Percentiles rank a stretch among this genome's conserved stretches.
phyloP scores from a whole-genome alignment of 768 basidiomycete species.

The Amanita brunnescens region DNA sequence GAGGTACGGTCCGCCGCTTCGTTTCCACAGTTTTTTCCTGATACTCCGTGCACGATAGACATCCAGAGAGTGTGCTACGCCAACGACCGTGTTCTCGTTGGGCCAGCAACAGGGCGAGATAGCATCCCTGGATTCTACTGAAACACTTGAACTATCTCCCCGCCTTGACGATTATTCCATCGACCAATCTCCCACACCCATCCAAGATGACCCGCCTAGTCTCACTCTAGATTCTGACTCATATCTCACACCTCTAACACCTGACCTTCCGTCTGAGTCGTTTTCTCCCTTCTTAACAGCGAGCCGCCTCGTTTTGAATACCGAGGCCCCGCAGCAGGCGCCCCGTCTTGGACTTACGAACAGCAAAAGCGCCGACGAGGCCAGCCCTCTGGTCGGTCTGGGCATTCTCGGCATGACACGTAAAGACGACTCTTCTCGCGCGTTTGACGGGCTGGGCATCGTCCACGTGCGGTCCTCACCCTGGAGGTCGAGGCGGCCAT shows the following conservation, averaged over 20 bases:
- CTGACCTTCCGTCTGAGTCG: background rate
- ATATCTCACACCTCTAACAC: background rate
- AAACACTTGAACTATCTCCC: background rate
- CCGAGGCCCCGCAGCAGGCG: background rate
- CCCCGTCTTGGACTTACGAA: too few relatives aligned
- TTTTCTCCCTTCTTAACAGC: background rate
- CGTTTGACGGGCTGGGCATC: slow-evolving; percentile 3
- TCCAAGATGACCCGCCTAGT: background rate
- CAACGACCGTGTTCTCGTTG: background rate
- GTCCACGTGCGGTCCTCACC: slow-evolving; percentile 1
- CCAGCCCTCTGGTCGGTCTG: background rate
- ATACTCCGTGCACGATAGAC: background rate
- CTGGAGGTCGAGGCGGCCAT: background rate
- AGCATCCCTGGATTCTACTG: background rate
- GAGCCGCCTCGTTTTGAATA: background rate
- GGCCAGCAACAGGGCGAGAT: background rate
- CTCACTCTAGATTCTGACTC: background rate
- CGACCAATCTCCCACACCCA: background rate
- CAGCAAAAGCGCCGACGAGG: background rate
- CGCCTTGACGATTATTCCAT: background rate
- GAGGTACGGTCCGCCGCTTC: background rate
- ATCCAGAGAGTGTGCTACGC: background rate
- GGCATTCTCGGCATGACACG: background rate
- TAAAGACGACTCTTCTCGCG: background rate
- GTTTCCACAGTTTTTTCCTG: too few relatives aligned